A percentile compares a stretch with the other conserved stretches of the same genome.
These are phyloP conservation scores for Eutrema salsugineum DNA, from an alignment of 441 rosid genomes.

Conservation along the genomic window DNA sequence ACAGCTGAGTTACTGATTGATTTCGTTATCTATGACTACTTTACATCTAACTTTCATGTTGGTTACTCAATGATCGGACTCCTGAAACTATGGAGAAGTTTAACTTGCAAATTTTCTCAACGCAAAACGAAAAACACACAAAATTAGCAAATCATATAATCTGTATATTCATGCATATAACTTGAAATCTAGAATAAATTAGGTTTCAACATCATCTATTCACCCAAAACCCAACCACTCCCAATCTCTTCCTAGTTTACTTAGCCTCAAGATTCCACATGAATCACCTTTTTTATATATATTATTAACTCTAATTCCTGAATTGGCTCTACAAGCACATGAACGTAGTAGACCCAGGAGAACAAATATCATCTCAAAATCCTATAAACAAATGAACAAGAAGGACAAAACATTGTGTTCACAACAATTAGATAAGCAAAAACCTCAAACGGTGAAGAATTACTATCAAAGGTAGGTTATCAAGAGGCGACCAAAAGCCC, in stretches of 20 bases:
- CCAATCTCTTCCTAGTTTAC: not conserved
- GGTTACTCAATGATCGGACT: not conserved
- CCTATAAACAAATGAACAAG: too few species aligned
- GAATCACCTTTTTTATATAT: not conserved
- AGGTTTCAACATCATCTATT: constrained; percentile 22
- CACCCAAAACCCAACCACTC: constrained; percentile 20
- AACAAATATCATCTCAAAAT: too few species aligned
- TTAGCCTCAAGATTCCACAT: constrained; percentile 5
- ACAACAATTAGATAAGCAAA: too few species aligned
- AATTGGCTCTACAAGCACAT: too few species aligned
- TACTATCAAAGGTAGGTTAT: too few species aligned
- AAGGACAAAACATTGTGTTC: too few species aligned
- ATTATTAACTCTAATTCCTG: too few species aligned
- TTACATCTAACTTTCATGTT: constrained; percentile 20
- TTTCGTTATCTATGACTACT: constrained; percentile 2
- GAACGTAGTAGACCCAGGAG: too few species aligned
- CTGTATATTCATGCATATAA: not conserved
- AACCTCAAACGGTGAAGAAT: too few species aligned
- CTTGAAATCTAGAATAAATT: not conserved
- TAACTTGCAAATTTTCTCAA: not conserved
- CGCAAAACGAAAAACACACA: not conserved
- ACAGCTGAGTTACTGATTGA: not conserved
- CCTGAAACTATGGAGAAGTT: constrained; percentile 10
- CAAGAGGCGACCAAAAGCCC: too few species aligned
- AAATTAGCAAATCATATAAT: not conserved